These are phyloP conservation scores for Ophiostoma pallidulum DNA, from an alignment of 2,329 filamentous ascomycete species.

Conservation along the genomic window DNA sequence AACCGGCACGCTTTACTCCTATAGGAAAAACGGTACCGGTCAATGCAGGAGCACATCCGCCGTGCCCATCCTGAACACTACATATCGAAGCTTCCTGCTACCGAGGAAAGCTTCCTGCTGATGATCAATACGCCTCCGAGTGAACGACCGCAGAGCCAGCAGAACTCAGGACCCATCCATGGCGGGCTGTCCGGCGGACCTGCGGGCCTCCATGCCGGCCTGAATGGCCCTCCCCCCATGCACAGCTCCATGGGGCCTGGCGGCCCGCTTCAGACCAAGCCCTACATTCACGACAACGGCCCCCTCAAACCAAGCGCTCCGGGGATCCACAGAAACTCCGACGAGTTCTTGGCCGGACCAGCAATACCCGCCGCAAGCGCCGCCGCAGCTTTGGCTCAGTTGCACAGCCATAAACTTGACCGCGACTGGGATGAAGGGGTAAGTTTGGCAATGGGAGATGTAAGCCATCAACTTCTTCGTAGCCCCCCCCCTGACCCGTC, in stretches of 20 bases:
- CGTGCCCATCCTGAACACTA: constrained; percentile 95
- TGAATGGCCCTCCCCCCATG: constrained; percentile 3
- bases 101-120: constrained; percentile 91
- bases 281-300: constrained; percentile 53
- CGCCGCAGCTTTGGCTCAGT: constrained; percentile 76
- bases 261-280: constrained; percentile 27
- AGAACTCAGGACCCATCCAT: constrained; percentile 24
- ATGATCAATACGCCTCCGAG: constrained; percentile 88
- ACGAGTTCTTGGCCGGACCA: constrained; percentile 57
- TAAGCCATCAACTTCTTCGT: constrained; percentile 14
- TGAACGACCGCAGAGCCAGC: constrained; percentile 26
- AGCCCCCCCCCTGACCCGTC: too few species aligned
- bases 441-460: constrained; percentile 7
- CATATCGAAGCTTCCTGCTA: constrained; percentile 94
- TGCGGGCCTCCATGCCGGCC: background rate
- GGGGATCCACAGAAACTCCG: constrained; percentile 58
- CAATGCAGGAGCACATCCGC: constrained; percentile 98
- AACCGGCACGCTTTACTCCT: background rate
- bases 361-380: constrained; percentile 63
- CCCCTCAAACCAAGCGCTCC: constrained; percentile 57
- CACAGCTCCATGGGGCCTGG: constrained; percentile 1
- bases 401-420: constrained; percentile 66
- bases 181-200: constrained; percentile 7
- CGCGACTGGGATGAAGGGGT: constrained; percentile 72
- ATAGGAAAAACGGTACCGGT: constrained; percentile 58